Base-by-base conservation (phyloP, 2,329 filamentous ascomycete species). In the Fusarium sublunatum region DNA sequence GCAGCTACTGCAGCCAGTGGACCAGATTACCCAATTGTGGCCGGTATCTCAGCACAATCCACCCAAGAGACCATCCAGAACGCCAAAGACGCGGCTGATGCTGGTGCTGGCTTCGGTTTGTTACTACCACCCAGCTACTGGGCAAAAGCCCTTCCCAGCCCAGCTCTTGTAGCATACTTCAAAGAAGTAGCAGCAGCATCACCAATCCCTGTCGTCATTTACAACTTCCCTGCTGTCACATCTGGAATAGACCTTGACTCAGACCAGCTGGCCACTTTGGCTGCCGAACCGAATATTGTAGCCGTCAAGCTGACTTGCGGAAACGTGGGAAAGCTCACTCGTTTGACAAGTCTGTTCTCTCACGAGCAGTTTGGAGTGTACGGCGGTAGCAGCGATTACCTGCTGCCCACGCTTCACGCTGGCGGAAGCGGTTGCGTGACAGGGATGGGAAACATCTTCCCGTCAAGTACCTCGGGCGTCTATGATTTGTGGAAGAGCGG, bases 51-150 rank as follows among this genome's bases (percentile, higher is more conserved):
- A 0, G 80, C 76, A 1, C 51, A 72, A 24, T 86, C 87, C 11
- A 80, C 92, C 32, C 74, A 84, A 31, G 81, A 85, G 29, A 90
- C 87, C 72, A 93, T 92, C 78, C 79, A 78, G 29, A 82, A 86
- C 38, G 87, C 89, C 35, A 87, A 87, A 29, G 81, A 92, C 67
- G 90, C 90, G 7, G 85, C 84, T 60, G 81, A 82, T 7, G 82
- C 86, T 15, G 91, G 91, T 35, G 91, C 88, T 61, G 88, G 91
- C 71, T 91, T 90, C 64, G 89, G 88, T 2, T 81, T 94, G 40
- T 84, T 93, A 2, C 82, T 94, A 6, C 90, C 91, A 7, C 91
- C 91, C 1, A 87, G 86, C 42, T 94, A 93, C 78, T 93, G 92
- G 73, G 82, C 8, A 76, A 82, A 42, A 81, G 84, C 67, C 8